Conservation (phyloP, 495 filamentous ascomycete genomes). For the Penicillium egyptiacum region DNA sequence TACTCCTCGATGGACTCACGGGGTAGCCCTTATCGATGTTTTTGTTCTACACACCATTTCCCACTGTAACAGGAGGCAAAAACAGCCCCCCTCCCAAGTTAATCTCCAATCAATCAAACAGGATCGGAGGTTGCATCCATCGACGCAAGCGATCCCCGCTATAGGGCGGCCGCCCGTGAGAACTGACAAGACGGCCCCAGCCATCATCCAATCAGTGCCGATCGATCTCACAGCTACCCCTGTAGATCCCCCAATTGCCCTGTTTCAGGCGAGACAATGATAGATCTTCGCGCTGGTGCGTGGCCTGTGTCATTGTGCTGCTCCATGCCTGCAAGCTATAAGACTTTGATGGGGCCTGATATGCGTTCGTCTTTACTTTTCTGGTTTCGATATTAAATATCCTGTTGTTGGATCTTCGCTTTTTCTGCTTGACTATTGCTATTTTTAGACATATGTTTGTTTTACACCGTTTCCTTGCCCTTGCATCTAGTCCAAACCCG, state of each 20-base stretch:
- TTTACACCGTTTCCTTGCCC: neutral
- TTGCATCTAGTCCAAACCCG: neutral
- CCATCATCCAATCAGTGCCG: conserved; percentile 8
- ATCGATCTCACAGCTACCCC: conserved; percentile 14
- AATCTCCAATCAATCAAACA: neutral
- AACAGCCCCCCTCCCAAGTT: neutral
- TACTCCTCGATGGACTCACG: neutral
- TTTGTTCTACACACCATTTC: neutral
- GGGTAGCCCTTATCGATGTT: neutral
- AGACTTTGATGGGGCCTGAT: conserved; percentile 20
- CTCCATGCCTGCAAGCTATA: conserved; percentile 20
- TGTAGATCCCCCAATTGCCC: conserved; percentile 20
- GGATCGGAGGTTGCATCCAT: neutral
- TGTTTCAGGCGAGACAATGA: conserved; percentile 13
- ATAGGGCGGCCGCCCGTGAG: conserved; percentile 2
- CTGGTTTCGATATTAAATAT: conserved; percentile 2
- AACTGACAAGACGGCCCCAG: conserved; percentile 1
- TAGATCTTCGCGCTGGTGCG: conserved; percentile 10
- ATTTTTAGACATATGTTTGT: neutral
- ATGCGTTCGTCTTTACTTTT: conserved; percentile 10
- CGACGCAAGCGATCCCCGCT: neutral
- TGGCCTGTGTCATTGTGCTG: conserved; percentile 9
- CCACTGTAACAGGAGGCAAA: neutral
- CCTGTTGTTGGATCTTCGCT: neutral
- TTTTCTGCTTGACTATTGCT: neutral